phyloP scores from a whole-genome alignment of 768 basidiomycete genomes.

The Grammothele lineata region DNA sequence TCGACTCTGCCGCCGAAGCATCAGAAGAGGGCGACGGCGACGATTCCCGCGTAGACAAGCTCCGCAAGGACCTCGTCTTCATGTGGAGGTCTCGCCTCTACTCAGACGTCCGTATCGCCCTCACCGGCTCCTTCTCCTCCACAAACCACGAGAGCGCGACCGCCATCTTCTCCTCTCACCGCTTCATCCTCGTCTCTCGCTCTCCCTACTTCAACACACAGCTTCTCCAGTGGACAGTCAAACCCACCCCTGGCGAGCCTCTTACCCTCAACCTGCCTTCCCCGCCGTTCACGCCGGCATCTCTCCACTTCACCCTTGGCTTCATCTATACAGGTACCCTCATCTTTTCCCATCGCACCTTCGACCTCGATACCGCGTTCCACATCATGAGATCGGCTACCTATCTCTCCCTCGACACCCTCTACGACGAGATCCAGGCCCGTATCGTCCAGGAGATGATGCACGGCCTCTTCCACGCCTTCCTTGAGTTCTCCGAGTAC shows the following conservation, averaged over 20 bases:
- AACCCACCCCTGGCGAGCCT: constrained; percentile 37
- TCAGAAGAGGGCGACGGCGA: constrained; percentile 40
- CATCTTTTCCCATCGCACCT: constrained; percentile 86
- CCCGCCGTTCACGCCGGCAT: constrained; percentile 92
- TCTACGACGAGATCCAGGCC: constrained; percentile 78
- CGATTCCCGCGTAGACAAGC: constrained; percentile 70
- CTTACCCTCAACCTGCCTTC: constrained; percentile 72
- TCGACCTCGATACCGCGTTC: constrained; percentile 90
- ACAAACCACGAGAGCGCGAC: constrained; percentile 64
- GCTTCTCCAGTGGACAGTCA: constrained; percentile 63
- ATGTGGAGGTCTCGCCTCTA: constrained; percentile 97
- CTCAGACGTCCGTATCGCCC: constrained; percentile 82
- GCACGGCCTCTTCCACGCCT: constrained; percentile 86
- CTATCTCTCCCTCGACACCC: constrained; percentile 71
- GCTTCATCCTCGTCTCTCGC: constrained; percentile 88
- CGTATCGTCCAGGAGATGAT: constrained; percentile 85
- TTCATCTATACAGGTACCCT: constrained; percentile 96
- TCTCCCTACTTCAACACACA: constrained; percentile 83
- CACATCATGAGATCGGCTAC: constrained; percentile 79
- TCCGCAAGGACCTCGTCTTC: constrained; percentile 90
- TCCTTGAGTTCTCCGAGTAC: constrained; percentile 74
- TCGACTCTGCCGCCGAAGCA: constrained; percentile 50
- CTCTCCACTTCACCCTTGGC: constrained; percentile 89
- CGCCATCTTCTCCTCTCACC: constrained; percentile 86
- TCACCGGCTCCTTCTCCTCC: constrained; percentile 66